phyloP scores from a whole-genome alignment of 2,329 filamentous ascomycete species.

The Neocatenulostroma microsporum region DNA sequence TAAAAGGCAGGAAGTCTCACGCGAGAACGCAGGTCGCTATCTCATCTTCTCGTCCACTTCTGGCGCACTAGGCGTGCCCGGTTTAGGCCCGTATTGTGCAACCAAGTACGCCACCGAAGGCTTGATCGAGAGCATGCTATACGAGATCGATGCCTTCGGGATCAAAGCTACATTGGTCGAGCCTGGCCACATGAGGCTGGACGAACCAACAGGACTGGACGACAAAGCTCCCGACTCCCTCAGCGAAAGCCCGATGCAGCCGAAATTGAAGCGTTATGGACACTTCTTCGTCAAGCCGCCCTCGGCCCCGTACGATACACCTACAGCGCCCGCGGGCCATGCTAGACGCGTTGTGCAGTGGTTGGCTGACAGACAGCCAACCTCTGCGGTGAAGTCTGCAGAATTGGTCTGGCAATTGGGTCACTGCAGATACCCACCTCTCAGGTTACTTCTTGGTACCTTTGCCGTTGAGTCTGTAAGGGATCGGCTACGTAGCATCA shows the following conservation, averaged over 20 bases:
- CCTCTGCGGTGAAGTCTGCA: constrained; percentile 84
- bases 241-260: no score
- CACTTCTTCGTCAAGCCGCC: constrained; percentile 87
- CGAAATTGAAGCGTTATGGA: constrained; percentile 65
- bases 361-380: constrained; percentile 86
- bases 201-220: constrained; percentile 53
- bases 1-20: constrained; percentile 9
- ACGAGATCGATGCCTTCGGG: constrained; percentile 86
- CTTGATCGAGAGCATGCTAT: constrained; percentile 90
- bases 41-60: constrained; percentile 91
- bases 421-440: constrained; percentile 87
- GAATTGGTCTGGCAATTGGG: constrained; percentile 90
- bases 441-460: constrained; percentile 77
- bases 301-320: constrained; percentile 69
- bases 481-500: constrained; percentile 80
- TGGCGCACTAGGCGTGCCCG: constrained; percentile 87
- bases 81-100: constrained; percentile 87
- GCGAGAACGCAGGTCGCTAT: constrained; percentile 58
- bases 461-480: constrained; percentile 95
- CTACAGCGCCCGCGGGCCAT: constrained; percentile 77
- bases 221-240: constrained; percentile 20
- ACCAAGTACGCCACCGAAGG: constrained; percentile 97
- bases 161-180: constrained; percentile 92
- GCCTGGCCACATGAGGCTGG: constrained; percentile 76
- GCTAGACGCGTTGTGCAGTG: constrained; percentile 88